These are phyloP conservation scores for Butyriboletus appendiculatus DNA, from an alignment of 1,284 basidiomycete species.

Conservation along the genomic window DNA sequence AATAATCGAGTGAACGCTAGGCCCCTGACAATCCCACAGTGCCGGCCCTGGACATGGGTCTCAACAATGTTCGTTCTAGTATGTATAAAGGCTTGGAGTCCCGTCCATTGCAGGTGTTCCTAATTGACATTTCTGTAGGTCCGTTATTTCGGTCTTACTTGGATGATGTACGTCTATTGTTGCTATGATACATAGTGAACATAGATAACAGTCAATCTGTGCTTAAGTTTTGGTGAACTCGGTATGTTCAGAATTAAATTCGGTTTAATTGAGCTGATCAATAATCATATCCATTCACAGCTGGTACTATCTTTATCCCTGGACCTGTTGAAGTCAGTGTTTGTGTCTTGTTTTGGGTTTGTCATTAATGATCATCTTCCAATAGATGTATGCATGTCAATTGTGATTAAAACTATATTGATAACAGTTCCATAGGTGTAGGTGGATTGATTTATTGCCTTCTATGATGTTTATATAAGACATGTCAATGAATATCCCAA, in stretches of 20 bases:
- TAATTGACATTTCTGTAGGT: background rate
- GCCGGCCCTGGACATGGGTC: background rate
- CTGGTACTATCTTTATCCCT: background rate
- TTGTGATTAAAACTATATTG: too few species aligned
- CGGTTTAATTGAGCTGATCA: background rate
- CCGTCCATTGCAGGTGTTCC: background rate
- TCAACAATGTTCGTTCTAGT: conserved; percentile 1
- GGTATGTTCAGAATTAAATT: background rate
- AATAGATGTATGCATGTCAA: too few species aligned
- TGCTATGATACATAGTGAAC: background rate
- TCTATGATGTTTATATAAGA: background rate
- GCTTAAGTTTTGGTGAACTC: background rate
- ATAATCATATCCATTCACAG: background rate
- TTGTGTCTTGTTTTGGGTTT: too few species aligned
- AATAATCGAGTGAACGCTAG: too few species aligned
- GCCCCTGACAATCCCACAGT: background rate
- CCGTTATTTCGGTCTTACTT: background rate
- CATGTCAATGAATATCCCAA: background rate
- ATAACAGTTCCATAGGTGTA: background rate
- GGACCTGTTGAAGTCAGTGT: too few species aligned
- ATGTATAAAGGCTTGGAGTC: background rate
- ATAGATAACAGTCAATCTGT: background rate
- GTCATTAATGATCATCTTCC: too few species aligned
- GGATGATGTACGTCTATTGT: background rate
- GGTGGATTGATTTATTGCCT: background rate